Percentiles rank a stretch among this genome's conserved stretches.
phyloP scores from a whole-genome alignment of 1,284 basidiomycete genomes.

The Rhodotorula sp. region DNA sequence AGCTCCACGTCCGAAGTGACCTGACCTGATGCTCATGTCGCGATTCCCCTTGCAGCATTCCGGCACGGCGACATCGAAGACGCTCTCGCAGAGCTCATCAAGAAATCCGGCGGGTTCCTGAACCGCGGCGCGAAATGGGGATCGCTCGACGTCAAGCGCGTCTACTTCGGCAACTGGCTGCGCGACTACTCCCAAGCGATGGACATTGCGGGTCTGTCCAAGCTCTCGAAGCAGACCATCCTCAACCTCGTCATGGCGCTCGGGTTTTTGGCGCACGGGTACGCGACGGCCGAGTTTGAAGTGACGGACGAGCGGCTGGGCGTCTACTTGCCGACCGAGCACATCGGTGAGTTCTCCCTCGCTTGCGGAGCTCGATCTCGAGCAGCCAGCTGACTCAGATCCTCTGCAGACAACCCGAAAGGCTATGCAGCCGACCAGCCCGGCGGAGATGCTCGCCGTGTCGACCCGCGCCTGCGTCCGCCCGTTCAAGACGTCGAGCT shows the following conservation, averaged over 20 bases:
- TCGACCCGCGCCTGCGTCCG: slow-evolving; percentile 71
- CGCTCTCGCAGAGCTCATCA: slow-evolving; percentile 40
- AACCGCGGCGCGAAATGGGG: slow-evolving; percentile 43
- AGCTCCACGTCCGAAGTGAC: neutral
- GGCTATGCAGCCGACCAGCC: slow-evolving; percentile 61
- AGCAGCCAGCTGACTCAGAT: slow-evolving; percentile 3
- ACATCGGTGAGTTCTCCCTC: slow-evolving; percentile 61
- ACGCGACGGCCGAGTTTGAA: slow-evolving; percentile 70
- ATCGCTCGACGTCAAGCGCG: slow-evolving; percentile 46
- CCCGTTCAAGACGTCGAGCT: slow-evolving; percentile 76
- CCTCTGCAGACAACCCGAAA: slow-evolving; percentile 48
- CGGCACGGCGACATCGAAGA: slow-evolving; percentile 45
- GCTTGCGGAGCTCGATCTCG: slow-evolving; percentile 49
- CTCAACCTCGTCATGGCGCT: slow-evolving; percentile 66
- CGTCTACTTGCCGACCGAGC: slow-evolving; percentile 80
- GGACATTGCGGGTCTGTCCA: slow-evolving; percentile 66
- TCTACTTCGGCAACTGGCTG: slow-evolving; percentile 59
- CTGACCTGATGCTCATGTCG: neutral
- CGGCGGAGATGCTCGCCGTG: slow-evolving; percentile 76
- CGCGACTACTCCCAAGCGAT: slow-evolving; percentile 70
- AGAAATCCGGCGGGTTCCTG: slow-evolving; percentile 42
- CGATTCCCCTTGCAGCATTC: slow-evolving; percentile 17
- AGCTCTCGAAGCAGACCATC: slow-evolving; percentile 62
- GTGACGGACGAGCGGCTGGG: slow-evolving; percentile 83
- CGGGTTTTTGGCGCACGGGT: slow-evolving; percentile 75